Percentiles rank a stretch among this genome's conserved stretches.
These are phyloP conservation scores for Colletotrichum tabaci DNA, from an alignment of 2,329 filamentous ascomycete genomes.

Conservation along the genomic window DNA sequence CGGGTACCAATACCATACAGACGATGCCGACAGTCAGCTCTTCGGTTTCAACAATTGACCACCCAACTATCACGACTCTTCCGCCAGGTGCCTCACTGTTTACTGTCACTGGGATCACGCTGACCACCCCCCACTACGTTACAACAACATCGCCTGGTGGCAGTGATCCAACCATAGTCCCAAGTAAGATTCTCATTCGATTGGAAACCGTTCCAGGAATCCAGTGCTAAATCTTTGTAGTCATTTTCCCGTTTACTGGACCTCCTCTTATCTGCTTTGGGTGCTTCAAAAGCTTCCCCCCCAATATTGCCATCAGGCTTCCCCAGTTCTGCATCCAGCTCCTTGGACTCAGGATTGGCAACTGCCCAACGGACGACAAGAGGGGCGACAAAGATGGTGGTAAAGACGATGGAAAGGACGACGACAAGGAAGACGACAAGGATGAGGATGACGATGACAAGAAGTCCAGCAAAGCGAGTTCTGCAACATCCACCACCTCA, in stretches of 20 bases:
- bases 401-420: not conserved
- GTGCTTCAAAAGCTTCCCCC: conserved; percentile 16
- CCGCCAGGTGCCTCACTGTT: not conserved
- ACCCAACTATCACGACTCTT: not conserved
- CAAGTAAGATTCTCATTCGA: not conserved
- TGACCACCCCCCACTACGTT: not conserved
- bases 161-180: conserved; percentile 21
- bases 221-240: not conserved
- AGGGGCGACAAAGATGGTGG: not conserved
- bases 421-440: not conserved
- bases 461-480: not conserved
- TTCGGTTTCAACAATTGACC: not conserved
- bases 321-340: conserved; percentile 25
- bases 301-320: conserved; percentile 19
- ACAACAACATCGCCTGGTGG: conserved; percentile 25
- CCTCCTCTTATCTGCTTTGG: conserved; percentile 25
- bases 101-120: not conserved
- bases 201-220: not conserved
- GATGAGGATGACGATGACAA: not conserved
- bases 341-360: conserved; percentile 17
- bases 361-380: conserved; percentile 3
- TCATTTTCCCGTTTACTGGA: conserved; percentile 7
- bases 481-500: not conserved
- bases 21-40: not conserved
- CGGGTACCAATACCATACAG: not conserved